Evolutionary conservation across 176 grass and related monocot genomes (phyloP).

Genomic region (Typha latifolia): DNA sequence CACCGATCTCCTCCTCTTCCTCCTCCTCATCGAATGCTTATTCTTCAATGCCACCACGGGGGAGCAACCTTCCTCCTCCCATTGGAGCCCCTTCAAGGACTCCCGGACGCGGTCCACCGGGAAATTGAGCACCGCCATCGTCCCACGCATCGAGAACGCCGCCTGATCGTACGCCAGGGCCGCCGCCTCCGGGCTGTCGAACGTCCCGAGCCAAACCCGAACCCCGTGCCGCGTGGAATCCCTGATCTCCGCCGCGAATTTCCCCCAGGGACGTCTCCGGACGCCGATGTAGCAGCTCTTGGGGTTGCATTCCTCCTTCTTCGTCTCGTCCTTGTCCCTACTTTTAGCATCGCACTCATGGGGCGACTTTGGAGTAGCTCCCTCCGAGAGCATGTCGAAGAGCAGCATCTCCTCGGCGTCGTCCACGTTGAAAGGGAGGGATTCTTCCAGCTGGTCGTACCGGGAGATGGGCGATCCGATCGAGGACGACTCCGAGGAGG

Average conservation of each 20-base stretch:
- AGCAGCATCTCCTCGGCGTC: conserved; percentile 29
- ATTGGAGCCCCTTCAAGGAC: conserved; percentile 22
- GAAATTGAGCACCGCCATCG: conserved; percentile 52
- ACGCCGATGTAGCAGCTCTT: conserved; percentile 51
- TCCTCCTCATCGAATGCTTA: conserved; percentile 27
- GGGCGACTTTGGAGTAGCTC: neutral
- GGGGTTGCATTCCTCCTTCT: neutral
- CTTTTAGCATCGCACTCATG: neutral
- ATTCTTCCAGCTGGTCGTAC: neutral
- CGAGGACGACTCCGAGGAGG: neutral
- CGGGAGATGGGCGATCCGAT: neutral
- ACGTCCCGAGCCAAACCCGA: conserved; percentile 65
- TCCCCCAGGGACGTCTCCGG: conserved; percentile 78
- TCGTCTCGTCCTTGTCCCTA: neutral
- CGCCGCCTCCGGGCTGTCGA: conserved; percentile 50
- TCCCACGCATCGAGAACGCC: conserved; percentile 43
- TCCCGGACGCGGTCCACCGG: conserved; percentile 34
- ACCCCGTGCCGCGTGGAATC: conserved; percentile 65
- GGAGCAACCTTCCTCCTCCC: conserved; percentile 12
- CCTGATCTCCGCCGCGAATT: conserved; percentile 80
- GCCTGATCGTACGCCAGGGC: conserved; percentile 80
- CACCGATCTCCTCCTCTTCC: neutral
- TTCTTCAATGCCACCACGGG: conserved; percentile 49
- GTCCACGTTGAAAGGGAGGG: conserved; percentile 24
- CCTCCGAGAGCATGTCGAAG: conserved; percentile 12